Evolutionary conservation across 2,329 filamentous ascomycete genomes (phyloP).

Genomic region (Curvularia sp.): DNA sequence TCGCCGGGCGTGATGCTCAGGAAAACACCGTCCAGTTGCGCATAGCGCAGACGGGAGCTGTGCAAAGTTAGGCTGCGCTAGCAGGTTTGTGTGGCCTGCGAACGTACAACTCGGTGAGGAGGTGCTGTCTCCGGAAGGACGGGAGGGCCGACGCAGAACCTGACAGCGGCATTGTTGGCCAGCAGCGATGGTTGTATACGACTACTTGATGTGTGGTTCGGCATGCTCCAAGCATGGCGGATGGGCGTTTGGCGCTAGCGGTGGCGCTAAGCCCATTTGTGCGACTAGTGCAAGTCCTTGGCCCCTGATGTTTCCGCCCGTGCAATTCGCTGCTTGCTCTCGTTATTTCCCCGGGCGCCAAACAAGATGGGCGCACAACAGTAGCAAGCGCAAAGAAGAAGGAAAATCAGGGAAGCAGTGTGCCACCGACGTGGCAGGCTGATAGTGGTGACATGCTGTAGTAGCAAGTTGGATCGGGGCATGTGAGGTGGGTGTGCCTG

Average conservation of each 20-base stretch:
- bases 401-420: background rate
- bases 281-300: conserved; percentile 3
- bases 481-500: conserved; percentile 2
- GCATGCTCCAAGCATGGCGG: conserved; percentile 12
- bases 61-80: conserved; percentile 33
- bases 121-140: conserved; percentile 74
- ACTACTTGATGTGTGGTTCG: conserved; percentile 2
- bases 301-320: conserved; percentile 6
- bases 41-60: conserved; percentile 81
- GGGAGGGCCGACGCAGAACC: conserved; percentile 34
- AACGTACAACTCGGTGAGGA: conserved; percentile 81
- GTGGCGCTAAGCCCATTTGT: conserved; percentile 23
- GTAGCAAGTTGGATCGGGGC: background rate
- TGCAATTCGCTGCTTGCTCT: conserved; percentile 2
- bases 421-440: conserved; percentile 24
- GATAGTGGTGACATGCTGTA: conserved; percentile 1
- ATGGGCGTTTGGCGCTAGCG: conserved; percentile 18
- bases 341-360: conserved; percentile 2
- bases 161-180: conserved; percentile 35
- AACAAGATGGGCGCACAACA: conserved; percentile 30
- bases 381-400: background rate
- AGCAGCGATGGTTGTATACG: conserved; percentile 10
- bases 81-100: conserved; percentile 20
- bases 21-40: conserved; percentile 85
- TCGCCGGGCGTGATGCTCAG: conserved; percentile 83